Percentiles rank a stretch among this genome's conserved stretches.
Conservation (phyloP, 1,284 basidiomycete species). For the Cryptococcus floricola region DNA sequence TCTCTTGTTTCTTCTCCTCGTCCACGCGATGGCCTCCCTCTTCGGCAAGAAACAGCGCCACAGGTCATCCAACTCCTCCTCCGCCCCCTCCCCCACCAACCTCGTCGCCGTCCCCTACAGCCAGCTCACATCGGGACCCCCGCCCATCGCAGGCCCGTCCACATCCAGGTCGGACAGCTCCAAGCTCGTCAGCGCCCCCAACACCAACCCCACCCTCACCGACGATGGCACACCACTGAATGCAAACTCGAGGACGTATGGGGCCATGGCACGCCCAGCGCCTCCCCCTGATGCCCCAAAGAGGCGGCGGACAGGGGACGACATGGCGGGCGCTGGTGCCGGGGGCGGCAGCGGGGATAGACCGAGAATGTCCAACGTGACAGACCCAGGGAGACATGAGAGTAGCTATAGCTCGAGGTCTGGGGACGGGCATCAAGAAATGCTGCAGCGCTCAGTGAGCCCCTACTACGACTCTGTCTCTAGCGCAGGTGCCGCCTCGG, state of each 20-base stretch:
- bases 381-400: conserved; percentile 8
- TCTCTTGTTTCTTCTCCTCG: neutral
- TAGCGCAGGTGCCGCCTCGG: neutral
- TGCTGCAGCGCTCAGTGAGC: neutral
- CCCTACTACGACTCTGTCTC: neutral
- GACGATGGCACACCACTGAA: conserved; percentile 22
- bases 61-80: conserved; percentile 19
- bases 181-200: conserved; percentile 29
- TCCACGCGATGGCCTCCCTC: conserved; percentile 26
- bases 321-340: neutral
- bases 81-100: conserved; percentile 19
- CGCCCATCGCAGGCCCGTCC: conserved; percentile 32
- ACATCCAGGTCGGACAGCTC: conserved; percentile 5
- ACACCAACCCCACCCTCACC: conserved; percentile 33
- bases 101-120: conserved; percentile 31
- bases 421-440: neutral
- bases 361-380: conserved; percentile 9
- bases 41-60: conserved; percentile 31
- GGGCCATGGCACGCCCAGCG: conserved; percentile 6
- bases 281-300: conserved; percentile 8
- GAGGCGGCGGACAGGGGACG: conserved; percentile 4
- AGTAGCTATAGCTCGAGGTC: neutral
- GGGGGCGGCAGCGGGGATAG: neutral
- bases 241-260: neutral
- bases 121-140: conserved; percentile 23